Conservation (phyloP, 495 filamentous ascomycete species). For the Xylaria bambusicola region DNA sequence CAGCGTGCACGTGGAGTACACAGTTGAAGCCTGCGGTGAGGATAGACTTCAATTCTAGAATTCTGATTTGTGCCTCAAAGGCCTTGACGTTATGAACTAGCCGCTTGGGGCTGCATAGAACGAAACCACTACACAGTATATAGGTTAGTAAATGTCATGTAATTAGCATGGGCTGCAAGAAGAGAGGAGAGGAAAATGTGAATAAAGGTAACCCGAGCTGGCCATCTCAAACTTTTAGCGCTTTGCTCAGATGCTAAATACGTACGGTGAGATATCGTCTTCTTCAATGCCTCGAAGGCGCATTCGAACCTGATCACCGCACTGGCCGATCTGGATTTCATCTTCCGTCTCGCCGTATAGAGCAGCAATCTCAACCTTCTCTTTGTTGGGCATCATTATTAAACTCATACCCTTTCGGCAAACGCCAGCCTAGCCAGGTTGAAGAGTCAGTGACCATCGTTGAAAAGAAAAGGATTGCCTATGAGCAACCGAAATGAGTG, state of each 20-base stretch:
- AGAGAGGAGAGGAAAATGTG: background rate
- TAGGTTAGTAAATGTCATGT: conserved; percentile 4
- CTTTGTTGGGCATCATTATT: conserved; percentile 92
- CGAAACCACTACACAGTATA: conserved; percentile 66
- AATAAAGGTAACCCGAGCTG: background rate
- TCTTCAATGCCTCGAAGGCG: conserved; percentile 94
- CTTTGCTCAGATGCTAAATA: background rate
- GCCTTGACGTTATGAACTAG: conserved; percentile 84
- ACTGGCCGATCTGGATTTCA: conserved; percentile 74
- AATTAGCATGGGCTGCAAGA: background rate
- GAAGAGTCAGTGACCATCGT: background rate
- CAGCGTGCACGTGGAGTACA: conserved; percentile 89
- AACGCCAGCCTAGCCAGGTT: conserved; percentile 61
- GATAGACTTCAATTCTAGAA: conserved; percentile 95
- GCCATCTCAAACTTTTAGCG: background rate
- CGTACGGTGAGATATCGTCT: conserved; percentile 81
- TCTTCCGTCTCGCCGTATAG: conserved; percentile 97
- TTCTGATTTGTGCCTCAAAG: conserved; percentile 95
- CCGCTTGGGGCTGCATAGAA: conserved; percentile 88
- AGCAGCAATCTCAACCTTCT: conserved; percentile 74
- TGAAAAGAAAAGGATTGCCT: background rate
- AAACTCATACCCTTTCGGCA: conserved; percentile 82
- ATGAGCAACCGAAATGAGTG: too few species aligned
- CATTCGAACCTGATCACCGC: conserved; percentile 92
- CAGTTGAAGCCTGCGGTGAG: conserved; percentile 80